A percentile compares a stretch with the other conserved stretches of the same genome.
These are phyloP conservation scores for Phaeosphaeria sp. DNA, from an alignment of 2,329 filamentous ascomycete species.

Conservation along the genomic window DNA sequence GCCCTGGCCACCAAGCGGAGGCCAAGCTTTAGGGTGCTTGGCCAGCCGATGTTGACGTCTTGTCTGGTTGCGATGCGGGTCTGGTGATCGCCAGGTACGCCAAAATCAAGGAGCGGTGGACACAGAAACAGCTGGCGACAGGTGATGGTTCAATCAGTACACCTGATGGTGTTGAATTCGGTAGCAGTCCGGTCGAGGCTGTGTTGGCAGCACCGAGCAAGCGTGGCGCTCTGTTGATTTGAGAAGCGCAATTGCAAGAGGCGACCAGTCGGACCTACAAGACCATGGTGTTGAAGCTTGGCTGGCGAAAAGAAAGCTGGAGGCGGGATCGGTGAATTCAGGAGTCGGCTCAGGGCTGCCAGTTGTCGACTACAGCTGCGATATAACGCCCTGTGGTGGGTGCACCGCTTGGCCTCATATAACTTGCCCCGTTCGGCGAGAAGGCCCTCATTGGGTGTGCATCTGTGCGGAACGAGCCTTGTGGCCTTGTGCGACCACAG, in stretches of 20 bases:
- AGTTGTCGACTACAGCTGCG: slow-evolving; percentile 7
- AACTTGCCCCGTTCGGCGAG: slow-evolving; percentile 14
- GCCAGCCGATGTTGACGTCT: slow-evolving; percentile 9
- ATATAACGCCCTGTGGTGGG: slow-evolving; percentile 19
- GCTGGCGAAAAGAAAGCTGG: slow-evolving; percentile 13
- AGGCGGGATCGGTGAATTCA: not conserved
- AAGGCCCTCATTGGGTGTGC: slow-evolving; percentile 7
- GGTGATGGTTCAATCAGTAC: not conserved
- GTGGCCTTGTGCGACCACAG: not conserved
- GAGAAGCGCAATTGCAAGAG: not conserved
- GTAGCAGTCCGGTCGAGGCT: slow-evolving; percentile 13
- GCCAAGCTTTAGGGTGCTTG: slow-evolving; percentile 20
- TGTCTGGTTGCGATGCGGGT: slow-evolving; percentile 2
- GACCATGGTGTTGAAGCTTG: slow-evolving; percentile 9
- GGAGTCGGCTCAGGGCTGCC: not conserved
- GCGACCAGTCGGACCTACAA: slow-evolving; percentile 10
- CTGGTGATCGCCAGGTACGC: slow-evolving; percentile 8
- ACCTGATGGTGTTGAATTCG: not conserved
- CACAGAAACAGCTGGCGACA: not conserved
- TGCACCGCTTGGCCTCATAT: slow-evolving; percentile 24
- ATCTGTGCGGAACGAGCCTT: slow-evolving; percentile 6
- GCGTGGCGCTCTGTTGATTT: not conserved
- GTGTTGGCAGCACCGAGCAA: slow-evolving; percentile 11
- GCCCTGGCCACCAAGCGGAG: slow-evolving; percentile 4
- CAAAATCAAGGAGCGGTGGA: not conserved